phyloP scores from a whole-genome alignment of 805 yeast species.

The Yamadazyma paraphyllophila region DNA sequence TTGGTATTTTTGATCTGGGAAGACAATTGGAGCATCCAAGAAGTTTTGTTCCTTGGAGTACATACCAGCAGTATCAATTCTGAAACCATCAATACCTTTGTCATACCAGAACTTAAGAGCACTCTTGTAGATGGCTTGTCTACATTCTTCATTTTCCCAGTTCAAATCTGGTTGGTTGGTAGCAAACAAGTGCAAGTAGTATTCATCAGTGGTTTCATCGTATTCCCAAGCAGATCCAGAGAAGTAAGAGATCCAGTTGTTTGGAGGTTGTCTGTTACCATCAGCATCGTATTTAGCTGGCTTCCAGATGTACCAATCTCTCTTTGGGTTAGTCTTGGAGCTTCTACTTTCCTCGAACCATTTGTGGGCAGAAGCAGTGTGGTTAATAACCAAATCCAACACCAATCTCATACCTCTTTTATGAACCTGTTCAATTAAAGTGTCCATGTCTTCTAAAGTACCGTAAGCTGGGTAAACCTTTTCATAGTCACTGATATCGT shows the following conservation, averaged over 20 bases:
- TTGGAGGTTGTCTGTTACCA: conserved; percentile 57
- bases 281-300: conserved; percentile 42
- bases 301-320: conserved; percentile 64
- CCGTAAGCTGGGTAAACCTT: conserved; percentile 53
- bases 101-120: conserved; percentile 55
- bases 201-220: conserved; percentile 54
- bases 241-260: conserved; percentile 55
- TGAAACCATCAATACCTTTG: conserved; percentile 57
- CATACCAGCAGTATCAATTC: conserved; percentile 57
- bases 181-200: conserved; percentile 55
- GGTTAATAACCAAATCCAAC: conserved; percentile 59
- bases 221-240: conserved; percentile 58
- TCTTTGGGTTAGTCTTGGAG: conserved; percentile 50
- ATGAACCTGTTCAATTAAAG: conserved; percentile 46
- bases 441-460: conserved; percentile 51
- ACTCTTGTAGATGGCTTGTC: conserved; percentile 41
- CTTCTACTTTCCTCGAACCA: conserved; percentile 60
- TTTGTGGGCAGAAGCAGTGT: conserved; percentile 52
- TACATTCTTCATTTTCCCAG: conserved; percentile 51
- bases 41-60: conserved; percentile 47
- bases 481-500: conserved; percentile 56
- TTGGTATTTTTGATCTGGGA: conserved; percentile 43
- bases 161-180: conserved; percentile 57
- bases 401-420: conserved; percentile 50
- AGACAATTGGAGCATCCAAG: conserved; percentile 50